Conservation (phyloP, 768 basidiomycete species). For the Cubamyces lactineus region DNA sequence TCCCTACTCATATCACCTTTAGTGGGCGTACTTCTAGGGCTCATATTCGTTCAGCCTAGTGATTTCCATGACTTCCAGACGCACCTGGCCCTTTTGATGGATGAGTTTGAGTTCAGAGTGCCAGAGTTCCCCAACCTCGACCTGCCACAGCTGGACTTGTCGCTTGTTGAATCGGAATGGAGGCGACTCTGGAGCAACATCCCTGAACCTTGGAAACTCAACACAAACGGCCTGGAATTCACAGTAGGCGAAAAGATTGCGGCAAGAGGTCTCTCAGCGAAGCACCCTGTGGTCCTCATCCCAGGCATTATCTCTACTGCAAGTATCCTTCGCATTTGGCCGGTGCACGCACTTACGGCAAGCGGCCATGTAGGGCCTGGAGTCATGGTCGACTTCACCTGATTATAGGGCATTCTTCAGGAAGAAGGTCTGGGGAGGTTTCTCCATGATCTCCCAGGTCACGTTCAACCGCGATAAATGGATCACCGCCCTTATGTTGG, state of each 20-base stretch:
- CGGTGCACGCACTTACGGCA: background rate
- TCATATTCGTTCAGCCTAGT: constrained; percentile 65
- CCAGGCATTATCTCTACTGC: constrained; percentile 92
- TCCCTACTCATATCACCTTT: background rate
- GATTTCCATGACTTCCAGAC: constrained; percentile 71
- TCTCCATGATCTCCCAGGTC: constrained; percentile 82
- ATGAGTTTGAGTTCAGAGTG: constrained; percentile 70
- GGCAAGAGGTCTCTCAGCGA: constrained; percentile 63
- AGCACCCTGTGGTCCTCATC: constrained; percentile 82
- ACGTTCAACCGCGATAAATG: constrained; percentile 86
- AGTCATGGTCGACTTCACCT: constrained; percentile 90
- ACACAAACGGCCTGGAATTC: constrained; percentile 80
- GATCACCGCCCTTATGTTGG: constrained; percentile 89
- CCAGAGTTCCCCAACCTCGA: constrained; percentile 67
- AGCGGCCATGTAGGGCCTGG: constrained; percentile 60
- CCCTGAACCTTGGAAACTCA: constrained; percentile 83
- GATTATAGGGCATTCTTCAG: constrained; percentile 90
- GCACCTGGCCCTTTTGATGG: constrained; percentile 65
- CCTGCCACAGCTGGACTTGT: constrained; percentile 68
- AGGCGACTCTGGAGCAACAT: constrained; percentile 64
- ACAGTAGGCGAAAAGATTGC: constrained; percentile 72
- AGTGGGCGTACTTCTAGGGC: constrained; percentile 72
- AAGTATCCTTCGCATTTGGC: constrained; percentile 28
- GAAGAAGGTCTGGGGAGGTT: constrained; percentile 82
- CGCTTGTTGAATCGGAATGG: constrained; percentile 76